phyloP scores from a whole-genome alignment of 768 basidiomycete genomes.

The Boletus bicolor region DNA sequence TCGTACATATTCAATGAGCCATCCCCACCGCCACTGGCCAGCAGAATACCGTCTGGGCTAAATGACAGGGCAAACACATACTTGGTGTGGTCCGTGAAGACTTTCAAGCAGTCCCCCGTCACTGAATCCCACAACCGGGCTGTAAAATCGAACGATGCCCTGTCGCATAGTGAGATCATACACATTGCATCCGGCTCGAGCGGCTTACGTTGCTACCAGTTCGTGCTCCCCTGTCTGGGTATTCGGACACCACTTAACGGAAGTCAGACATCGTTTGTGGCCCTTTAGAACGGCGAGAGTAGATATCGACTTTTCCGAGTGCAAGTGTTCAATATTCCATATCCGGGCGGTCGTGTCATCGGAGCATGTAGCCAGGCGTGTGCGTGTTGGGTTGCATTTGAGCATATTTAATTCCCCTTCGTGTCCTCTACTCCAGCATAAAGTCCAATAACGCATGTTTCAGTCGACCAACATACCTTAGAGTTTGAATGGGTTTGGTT shows the following conservation, averaged over 20 bases:
- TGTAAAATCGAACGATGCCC: slow-evolving; percentile 78
- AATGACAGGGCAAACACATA: slow-evolving; percentile 74
- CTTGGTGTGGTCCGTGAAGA: slow-evolving; percentile 68
- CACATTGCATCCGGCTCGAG: not conserved
- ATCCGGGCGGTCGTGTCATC: slow-evolving; percentile 78
- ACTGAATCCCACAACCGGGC: slow-evolving; percentile 80
- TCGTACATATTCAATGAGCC: slow-evolving; percentile 73
- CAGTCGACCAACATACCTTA: slow-evolving; percentile 46
- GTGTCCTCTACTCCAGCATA: slow-evolving; percentile 54
- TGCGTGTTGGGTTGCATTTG: slow-evolving; percentile 61
- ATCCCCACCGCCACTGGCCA: slow-evolving; percentile 80
- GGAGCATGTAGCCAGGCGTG: slow-evolving; percentile 74
- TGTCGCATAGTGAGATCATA: slow-evolving; percentile 27
- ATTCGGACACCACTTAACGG: slow-evolving; percentile 66
- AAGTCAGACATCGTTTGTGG: slow-evolving; percentile 63
- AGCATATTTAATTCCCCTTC: slow-evolving; percentile 76
- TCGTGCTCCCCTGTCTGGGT: slow-evolving; percentile 49
- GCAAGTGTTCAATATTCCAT: slow-evolving; percentile 61
- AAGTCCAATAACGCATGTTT: not conserved
- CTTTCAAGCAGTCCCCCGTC: slow-evolving; percentile 69
- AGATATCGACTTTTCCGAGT: slow-evolving; percentile 22
- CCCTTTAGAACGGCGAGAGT: slow-evolving; percentile 48
- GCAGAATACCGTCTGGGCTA: slow-evolving; percentile 66
- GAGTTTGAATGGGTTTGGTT: slow-evolving; percentile 53
- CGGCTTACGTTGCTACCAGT: slow-evolving; percentile 66